Base-by-base conservation (phyloP, 1,284 basidiomycete species). In the Pisolithus thermaeus region DNA sequence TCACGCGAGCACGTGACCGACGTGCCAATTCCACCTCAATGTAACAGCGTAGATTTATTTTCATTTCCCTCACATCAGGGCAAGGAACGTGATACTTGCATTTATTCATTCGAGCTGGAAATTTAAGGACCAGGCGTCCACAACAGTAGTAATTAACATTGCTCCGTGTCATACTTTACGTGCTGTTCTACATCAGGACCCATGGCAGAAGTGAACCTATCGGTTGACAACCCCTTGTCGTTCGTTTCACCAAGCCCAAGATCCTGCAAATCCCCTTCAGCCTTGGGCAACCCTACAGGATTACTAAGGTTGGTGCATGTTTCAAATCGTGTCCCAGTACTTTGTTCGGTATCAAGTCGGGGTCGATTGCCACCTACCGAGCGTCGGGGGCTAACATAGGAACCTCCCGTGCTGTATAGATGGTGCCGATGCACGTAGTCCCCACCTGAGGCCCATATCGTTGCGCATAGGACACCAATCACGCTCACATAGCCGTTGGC, bases 401-500 rank as follows among this genome's bases (percentile, higher is more conserved):
- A 16, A 18, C 14, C 25, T 14, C 22, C 14, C 0, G 38, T 22
- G 14, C 38, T 22, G 38, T 39, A 39, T n/a, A 4, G 25, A 18
- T 16, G 14, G 16, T 30, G 42, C 5, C 42, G 42, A 18, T 27
- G 42, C 8, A 43, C 12, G 16, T 43, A 43, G 25, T 43, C 27
- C 1, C 25, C 42, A 43, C 42, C 42, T 1, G 42, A 28, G 8
- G 28, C 42, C 51, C 51, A 52, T 11, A 52, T 39, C 18, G 51
- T 52, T 22, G 51, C 51, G 14, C 36, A 52, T 11, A 48, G 20
- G 11, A 52, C 51, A 27, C 51, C 51, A 14, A 52, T 48, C 7
- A 52, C 47, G 46, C 32, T 44, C 23, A 52, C 51, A 30, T 52
- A 52, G 30, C 39, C 37, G 46, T 48, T 52, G 8, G 46, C 39